phyloP scores from a whole-genome alignment of 441 rosid species.

The Populus trichocarpa region DNA sequence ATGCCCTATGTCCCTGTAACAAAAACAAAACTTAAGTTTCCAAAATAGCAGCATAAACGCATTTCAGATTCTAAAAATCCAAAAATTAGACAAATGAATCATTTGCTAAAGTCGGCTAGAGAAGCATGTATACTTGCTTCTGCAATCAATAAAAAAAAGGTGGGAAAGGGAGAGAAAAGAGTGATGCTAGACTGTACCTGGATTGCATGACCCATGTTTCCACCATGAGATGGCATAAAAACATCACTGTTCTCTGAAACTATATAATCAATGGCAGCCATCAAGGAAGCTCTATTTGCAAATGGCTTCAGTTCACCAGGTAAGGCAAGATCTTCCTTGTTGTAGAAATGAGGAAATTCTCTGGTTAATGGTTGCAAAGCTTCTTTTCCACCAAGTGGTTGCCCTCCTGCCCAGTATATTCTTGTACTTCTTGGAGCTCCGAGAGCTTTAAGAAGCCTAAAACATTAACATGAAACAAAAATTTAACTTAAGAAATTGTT shows the following conservation, averaged over 20 bases:
- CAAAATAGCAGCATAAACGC: background rate
- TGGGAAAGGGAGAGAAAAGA: background rate
- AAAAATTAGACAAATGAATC: background rate
- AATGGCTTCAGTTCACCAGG: conserved; percentile 78
- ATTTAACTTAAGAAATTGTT: background rate
- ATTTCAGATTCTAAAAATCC: background rate
- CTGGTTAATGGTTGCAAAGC: conserved; percentile 59
- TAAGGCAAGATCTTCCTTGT: conserved; percentile 70
- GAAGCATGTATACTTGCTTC: background rate
- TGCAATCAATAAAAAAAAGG: background rate
- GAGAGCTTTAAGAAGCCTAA: conserved; percentile 88
- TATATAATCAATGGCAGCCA: conserved; percentile 88
- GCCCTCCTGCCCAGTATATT: conserved; percentile 95
- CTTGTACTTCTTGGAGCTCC: conserved; percentile 68
- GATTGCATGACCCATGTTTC: conserved; percentile 93
- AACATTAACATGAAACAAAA: background rate
- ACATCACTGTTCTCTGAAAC: conserved; percentile 76
- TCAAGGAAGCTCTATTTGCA: conserved; percentile 61
- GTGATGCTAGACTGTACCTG: conserved; percentile 44
- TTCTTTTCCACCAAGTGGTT: conserved; percentile 78
- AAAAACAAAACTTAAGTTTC: conserved; percentile 16
- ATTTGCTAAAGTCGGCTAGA: background rate
- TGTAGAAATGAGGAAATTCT: conserved; percentile 72
- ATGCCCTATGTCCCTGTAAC: conserved; percentile 82
- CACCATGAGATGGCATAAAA: conserved; percentile 98